A percentile compares a stretch with the other conserved stretches of the same genome.
These are phyloP conservation scores for Russula lepida DNA, from an alignment of 768 basidiomycete species.

Conservation along the genomic window DNA sequence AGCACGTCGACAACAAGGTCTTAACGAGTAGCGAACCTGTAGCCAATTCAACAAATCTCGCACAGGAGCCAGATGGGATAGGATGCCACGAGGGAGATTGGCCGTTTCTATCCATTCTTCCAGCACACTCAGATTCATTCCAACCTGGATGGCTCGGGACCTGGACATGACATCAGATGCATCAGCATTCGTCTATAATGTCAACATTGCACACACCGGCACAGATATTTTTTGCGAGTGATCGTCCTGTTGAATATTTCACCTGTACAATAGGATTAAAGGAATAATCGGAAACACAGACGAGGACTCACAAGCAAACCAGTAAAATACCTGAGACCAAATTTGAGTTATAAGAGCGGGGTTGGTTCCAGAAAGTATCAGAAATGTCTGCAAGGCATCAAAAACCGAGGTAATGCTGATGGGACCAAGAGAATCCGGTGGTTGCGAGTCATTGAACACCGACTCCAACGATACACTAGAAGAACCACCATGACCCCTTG, in stretches of 20 bases:
- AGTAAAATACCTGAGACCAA: slow-evolving; percentile 98
- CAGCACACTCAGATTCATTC: slow-evolving; percentile 72
- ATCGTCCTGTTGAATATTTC: slow-evolving; percentile 80
- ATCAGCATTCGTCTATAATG: neutral
- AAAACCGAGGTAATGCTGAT: slow-evolving; percentile 68
- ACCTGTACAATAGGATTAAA: slow-evolving; percentile 35
- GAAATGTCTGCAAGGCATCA: slow-evolving; percentile 74
- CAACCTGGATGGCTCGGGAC: slow-evolving; percentile 82
- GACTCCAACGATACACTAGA: slow-evolving; percentile 40
- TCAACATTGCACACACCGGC: slow-evolving; percentile 45
- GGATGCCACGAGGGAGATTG: slow-evolving; percentile 71
- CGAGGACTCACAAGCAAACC: slow-evolving; percentile 80
- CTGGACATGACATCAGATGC: slow-evolving; percentile 28
- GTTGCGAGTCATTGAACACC: slow-evolving; percentile 40
- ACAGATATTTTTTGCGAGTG: slow-evolving; percentile 90
- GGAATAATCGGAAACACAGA: slow-evolving; percentile 22
- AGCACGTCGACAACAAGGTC: slow-evolving; percentile 5
- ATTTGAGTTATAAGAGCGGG: slow-evolving; percentile 81
- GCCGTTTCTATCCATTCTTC: slow-evolving; percentile 89
- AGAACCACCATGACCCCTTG: slow-evolving; percentile 42
- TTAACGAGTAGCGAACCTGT: slow-evolving; percentile 36
- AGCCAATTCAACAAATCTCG: slow-evolving; percentile 81
- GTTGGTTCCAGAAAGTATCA: slow-evolving; percentile 83
- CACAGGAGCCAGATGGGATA: slow-evolving; percentile 75
- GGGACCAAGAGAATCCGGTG: slow-evolving; percentile 35